phyloP scores from a whole-genome alignment of 345 rosid genomes.

The Lepidium africanum region DNA sequence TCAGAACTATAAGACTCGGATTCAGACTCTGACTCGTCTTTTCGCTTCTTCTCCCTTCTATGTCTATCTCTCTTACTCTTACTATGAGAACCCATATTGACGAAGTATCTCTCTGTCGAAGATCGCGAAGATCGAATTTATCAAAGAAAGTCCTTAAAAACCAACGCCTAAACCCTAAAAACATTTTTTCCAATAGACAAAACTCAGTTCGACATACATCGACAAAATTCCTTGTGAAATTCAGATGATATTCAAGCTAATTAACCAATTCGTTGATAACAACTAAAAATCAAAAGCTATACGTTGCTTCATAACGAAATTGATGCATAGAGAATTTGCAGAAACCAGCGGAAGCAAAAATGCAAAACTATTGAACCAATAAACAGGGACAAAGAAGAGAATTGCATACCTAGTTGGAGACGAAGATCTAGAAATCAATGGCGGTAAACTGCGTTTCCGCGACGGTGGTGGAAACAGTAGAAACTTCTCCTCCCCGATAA shows the following conservation, averaged over 20 bases:
- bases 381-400: neutral
- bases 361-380: neutral
- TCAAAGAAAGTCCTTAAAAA: neutral
- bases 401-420: neutral
- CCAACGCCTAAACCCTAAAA: neutral
- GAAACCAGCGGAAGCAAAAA: neutral
- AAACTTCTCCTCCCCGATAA: neutral
- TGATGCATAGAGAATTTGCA: neutral
- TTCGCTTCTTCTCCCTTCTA: conserved; percentile 9
- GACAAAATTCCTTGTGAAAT: neutral
- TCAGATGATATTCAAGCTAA: neutral
- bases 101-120: neutral
- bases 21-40: conserved; percentile 27
- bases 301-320: neutral
- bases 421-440: neutral
- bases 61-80: conserved; percentile 14
- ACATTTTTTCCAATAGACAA: neutral
- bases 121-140: neutral
- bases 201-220: neutral
- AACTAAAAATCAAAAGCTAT: neutral
- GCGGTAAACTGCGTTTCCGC: neutral
- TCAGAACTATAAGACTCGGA: conserved; percentile 30
- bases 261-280: neutral
- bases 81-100: conserved; percentile 18
- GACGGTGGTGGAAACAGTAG: neutral